Conservation (phyloP, 192 early-diverging fungal species). For the Podila minutissima region DNA sequence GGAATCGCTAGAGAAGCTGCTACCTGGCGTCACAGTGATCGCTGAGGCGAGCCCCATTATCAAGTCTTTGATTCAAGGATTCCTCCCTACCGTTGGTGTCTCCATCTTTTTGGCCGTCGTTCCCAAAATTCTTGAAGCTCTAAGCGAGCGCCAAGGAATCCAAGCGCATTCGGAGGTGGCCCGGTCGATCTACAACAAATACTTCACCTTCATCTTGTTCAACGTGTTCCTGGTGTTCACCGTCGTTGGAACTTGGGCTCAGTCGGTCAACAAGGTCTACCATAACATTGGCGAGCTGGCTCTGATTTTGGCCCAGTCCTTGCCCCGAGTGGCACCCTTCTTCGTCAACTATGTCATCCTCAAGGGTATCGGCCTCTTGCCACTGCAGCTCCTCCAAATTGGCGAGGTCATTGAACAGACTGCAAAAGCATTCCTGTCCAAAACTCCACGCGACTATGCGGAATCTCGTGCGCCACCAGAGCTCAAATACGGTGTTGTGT, state of each 20-base stretch:
- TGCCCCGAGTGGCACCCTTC: constrained; percentile 79
- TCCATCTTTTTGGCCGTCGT: constrained; percentile 73
- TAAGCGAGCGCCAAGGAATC: constrained; percentile 58
- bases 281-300: constrained; percentile 70
- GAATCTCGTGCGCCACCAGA: constrained; percentile 76
- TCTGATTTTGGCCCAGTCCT: constrained; percentile 68
- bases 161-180: constrained; percentile 52
- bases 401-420: constrained; percentile 67
- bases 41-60: constrained; percentile 61
- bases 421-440: constrained; percentile 69
- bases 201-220: constrained; percentile 80
- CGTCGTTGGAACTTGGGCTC: constrained; percentile 73
- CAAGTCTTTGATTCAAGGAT: constrained; percentile 70
- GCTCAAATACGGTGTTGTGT: constrained; percentile 75
- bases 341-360: constrained; percentile 82
- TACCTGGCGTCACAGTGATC: constrained; percentile 66
- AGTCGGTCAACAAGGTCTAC: constrained; percentile 69
- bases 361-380: constrained; percentile 74
- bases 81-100: constrained; percentile 79
- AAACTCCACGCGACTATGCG: constrained; percentile 83
- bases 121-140: constrained; percentile 71
- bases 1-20: constrained; percentile 64
- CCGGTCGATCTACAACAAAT: constrained; percentile 62
- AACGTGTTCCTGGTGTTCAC: constrained; percentile 83
- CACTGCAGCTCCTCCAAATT: constrained; percentile 76